A percentile compares a stretch with the other conserved stretches of the same genome.
Conservation (phyloP, 1,284 basidiomycete species). For the Marasmius oreades region DNA sequence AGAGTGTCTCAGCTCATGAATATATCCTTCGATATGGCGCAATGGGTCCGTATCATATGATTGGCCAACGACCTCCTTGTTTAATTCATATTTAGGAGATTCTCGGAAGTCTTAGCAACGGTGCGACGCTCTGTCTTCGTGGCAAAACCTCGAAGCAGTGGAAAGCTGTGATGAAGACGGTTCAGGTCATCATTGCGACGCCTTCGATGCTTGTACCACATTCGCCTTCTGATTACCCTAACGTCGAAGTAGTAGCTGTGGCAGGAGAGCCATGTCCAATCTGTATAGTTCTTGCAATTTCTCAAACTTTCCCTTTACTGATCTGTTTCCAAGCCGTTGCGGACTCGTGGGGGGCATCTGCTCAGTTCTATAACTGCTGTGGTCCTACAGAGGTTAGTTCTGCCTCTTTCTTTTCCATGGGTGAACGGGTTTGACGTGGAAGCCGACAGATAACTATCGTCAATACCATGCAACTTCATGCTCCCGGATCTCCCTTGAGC, state of each 20-base stretch:
- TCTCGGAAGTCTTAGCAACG: conserved; percentile 52
- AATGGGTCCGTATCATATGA: conserved; percentile 38
- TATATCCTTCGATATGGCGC: conserved; percentile 61
- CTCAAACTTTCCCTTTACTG: neutral
- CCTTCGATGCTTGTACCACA: conserved; percentile 52
- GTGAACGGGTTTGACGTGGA: neutral
- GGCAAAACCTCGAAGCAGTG: conserved; percentile 55
- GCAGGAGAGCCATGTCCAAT: conserved; percentile 61
- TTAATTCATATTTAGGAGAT: conserved; percentile 41
- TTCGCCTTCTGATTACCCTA: conserved; percentile 52
- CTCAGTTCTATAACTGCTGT: conserved; percentile 44
- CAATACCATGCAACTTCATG: conserved; percentile 52
- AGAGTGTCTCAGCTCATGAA: conserved; percentile 59
- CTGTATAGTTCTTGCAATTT: conserved; percentile 28
- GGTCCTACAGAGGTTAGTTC: conserved; percentile 44
- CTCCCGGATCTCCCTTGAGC: conserved; percentile 36
- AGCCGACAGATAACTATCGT: conserved; percentile 50
- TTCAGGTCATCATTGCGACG: conserved; percentile 53
- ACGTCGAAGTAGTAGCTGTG: conserved; percentile 54
- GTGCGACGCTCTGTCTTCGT: conserved; percentile 51
- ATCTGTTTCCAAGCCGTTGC: conserved; percentile 39
- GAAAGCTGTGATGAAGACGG: conserved; percentile 52
- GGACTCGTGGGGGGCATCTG: conserved; percentile 44
- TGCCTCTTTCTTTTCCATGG: conserved; percentile 3
- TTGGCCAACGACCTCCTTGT: neutral